Base-by-base conservation (phyloP, 176 grass and related monocot species). In the Chloris gayana region DNA sequence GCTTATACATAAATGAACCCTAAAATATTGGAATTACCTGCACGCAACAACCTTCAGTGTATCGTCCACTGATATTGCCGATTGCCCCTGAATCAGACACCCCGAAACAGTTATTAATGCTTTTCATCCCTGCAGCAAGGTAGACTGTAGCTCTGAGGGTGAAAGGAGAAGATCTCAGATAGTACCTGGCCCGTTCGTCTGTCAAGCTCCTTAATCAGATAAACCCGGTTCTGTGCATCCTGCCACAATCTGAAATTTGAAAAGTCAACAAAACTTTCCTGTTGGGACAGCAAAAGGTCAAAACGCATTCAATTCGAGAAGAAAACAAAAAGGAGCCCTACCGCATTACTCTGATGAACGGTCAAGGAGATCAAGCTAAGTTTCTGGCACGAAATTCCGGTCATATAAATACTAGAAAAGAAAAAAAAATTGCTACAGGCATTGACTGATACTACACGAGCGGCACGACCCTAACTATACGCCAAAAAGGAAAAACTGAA, bases 21-120 rank as follows among this genome's bases (percentile, higher is more conserved):
- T 45, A 33, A 34, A 59, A 79, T 39, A 44, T 68, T 44, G 61
- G 26, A 88, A 34, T 83, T 89, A 99, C 96, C 93, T 99, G 93
- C 93, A 99, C 26, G 93, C 82, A 29, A 95, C 96, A 73, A 95
- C 88, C 82, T 99, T 99, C 74, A 99, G 82, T 14, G 90, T 99
- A 71, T 99, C 93, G 37, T 95, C 96, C 24, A 99, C 96, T 38
- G 90, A 95, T 79, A 99, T 93, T 38, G 92, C 82, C 10, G 90
- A 86, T 29, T 91, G 90, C 26, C 84, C 96, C 90, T 99, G 75
- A 82, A 93, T 68, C 46, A 24, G 34, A 38, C 37, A 32, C 2
- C 81, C 46, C 7, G 25, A 69, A 67, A 69, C 17, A 60, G 38
- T 73, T 73, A 67, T 12, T 41, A 9, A 0, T 44, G 13, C 42